phyloP scores from a whole-genome alignment of 805 yeast species.

The Tetrapisispora taiwanensis region DNA sequence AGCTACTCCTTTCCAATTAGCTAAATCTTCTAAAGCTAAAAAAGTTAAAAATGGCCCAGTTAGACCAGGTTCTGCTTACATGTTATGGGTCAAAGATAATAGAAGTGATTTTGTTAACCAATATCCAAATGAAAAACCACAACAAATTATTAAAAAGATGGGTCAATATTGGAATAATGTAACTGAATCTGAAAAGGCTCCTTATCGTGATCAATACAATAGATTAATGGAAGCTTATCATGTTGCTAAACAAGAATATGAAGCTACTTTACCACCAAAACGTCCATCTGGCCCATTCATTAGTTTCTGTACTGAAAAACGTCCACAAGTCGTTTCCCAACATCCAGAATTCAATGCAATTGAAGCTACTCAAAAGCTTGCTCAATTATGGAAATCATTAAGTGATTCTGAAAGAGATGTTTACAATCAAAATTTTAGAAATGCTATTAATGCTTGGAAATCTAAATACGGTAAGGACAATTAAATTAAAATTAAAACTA shows the following conservation, averaged over 20 bases:
- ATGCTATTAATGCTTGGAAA: conserved; percentile 6
- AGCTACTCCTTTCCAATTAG: neutral
- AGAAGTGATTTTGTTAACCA: conserved; percentile 11
- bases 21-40: neutral
- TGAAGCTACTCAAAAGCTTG: conserved; percentile 16
- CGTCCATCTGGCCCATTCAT: conserved; percentile 32
- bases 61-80: conserved; percentile 22
- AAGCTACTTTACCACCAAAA: conserved; percentile 29
- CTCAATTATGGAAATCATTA: conserved; percentile 21
- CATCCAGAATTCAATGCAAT: conserved; percentile 12
- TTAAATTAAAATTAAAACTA: too few relatives aligned
- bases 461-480: neutral
- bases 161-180: conserved; percentile 83
- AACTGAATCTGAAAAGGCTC: conserved; percentile 56
- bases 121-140: conserved; percentile 14
- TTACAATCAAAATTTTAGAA: conserved; percentile 22
- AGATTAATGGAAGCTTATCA: conserved; percentile 11
- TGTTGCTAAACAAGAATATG: conserved; percentile 2
- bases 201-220: conserved; percentile 46
- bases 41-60: conserved; percentile 14
- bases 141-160: conserved; percentile 41
- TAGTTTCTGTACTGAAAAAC: conserved; percentile 17
- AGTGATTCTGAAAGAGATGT: conserved; percentile 14
- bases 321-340: conserved; percentile 9
- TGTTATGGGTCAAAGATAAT: conserved; percentile 12